phyloP scores from a whole-genome alignment of 148 eudicot genomes.

The Arbutus unedo region DNA sequence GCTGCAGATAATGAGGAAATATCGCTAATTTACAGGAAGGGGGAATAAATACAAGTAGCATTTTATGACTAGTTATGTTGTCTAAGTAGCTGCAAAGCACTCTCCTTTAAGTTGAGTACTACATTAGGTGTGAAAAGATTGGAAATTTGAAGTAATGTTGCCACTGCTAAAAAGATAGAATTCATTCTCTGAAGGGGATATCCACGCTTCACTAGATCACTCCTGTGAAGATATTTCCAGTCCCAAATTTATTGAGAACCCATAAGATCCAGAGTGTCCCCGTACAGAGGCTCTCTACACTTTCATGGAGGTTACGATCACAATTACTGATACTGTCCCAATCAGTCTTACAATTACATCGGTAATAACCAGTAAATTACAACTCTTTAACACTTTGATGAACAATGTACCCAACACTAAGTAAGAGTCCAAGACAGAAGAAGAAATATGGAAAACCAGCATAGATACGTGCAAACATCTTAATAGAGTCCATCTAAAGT shows the following conservation, averaged over 20 bases:
- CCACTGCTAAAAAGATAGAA: background rate
- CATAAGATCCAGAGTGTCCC: background rate
- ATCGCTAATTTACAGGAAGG: background rate
- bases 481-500: background rate
- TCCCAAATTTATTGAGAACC: background rate
- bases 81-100: background rate
- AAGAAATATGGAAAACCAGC: background rate
- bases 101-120: background rate
- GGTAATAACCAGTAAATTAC: background rate
- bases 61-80: background rate
- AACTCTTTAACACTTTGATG: background rate
- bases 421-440: background rate
- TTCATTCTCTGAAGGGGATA: background rate
- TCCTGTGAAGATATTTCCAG: background rate
- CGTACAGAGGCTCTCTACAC: background rate
- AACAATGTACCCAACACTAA: background rate
- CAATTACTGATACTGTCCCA: background rate
- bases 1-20: background rate
- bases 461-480: background rate
- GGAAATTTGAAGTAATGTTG: background rate
- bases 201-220: background rate
- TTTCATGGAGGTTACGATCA: background rate
- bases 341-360: background rate
- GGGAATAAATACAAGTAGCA: background rate
- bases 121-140: background rate